Evolutionary conservation across 2,329 filamentous ascomycete species (phyloP).

Genomic region (Westerdykella aurantiaca): DNA sequence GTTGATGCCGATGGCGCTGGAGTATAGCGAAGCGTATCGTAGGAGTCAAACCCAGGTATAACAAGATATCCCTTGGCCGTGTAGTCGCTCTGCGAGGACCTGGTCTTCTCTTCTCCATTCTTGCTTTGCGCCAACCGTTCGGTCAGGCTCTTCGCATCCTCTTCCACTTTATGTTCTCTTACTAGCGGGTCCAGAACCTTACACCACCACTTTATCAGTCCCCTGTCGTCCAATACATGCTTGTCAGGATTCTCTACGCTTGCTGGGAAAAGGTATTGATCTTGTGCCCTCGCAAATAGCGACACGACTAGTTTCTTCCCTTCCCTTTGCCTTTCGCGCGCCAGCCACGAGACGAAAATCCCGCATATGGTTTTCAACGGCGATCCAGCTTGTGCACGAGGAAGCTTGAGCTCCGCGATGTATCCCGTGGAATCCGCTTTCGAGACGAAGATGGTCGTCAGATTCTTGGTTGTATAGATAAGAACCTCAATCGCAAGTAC

Average conservation of each 20-base stretch:
- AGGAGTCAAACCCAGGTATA: conserved; percentile 77
- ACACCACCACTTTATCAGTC: conserved; percentile 94
- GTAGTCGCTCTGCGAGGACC: conserved; percentile 17
- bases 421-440: conserved; percentile 97
- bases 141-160: conserved; percentile 29
- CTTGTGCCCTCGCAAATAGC: conserved; percentile 85
- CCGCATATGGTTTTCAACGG: conserved; percentile 69
- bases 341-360: conserved; percentile 69
- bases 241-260: conserved; percentile 80
- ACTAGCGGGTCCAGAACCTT: conserved; percentile 75
- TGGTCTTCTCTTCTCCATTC: conserved; percentile 17
- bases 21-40: conserved; percentile 74
- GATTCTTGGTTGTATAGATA: conserved; percentile 71
- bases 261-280: conserved; percentile 90
- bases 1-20: conserved; percentile 48
- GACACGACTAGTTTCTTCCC: conserved; percentile 71
- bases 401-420: conserved; percentile 60
- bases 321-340: conserved; percentile 59
- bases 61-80: conserved; percentile 71
- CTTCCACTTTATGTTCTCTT: conserved; percentile 43
- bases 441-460: conserved; percentile 87
- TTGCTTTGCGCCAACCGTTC: conserved; percentile 26
- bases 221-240: conserved; percentile 86
- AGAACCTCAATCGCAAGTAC: conserved; percentile 81
- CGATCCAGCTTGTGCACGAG: conserved; percentile 48